Evolutionary conservation across 192 early-diverging fungal genomes (phyloP), one percentile per base, ranked within the genome.

Genomic region (Powellomyces hirtus): DNA sequence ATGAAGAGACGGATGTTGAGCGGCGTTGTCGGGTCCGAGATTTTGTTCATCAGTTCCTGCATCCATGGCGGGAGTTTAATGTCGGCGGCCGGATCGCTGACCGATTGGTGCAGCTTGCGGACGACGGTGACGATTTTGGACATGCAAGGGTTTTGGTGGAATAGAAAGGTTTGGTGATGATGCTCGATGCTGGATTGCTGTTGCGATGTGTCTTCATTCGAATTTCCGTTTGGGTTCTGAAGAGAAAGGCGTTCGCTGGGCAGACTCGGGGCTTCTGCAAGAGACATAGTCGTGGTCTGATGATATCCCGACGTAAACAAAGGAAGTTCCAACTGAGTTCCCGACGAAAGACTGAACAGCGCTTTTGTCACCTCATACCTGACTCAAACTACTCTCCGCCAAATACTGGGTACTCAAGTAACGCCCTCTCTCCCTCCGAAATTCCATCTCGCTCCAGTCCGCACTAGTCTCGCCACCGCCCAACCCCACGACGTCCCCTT

Each of bases 141-240:
- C 88, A 90, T 89, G 72, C 89, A 91, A 14, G 81, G 69, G 63
- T 91, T 88, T 24, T 49, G n/a, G 3, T 14, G n/a, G n/a, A n/a
- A n/a, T n/a, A n/a, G n/a, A n/a, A n/a, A n/a, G n/a, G n/a, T n/a
- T n/a, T n/a, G n/a, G n/a, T n/a, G n/a, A n/a, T n/a, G n/a, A n/a
- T n/a, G n/a, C n/a, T n/a, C n/a, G n/a, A n/a, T n/a, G n/a, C n/a
- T n/a, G n/a, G n/a, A n/a, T n/a, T n/a, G n/a, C n/a, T n/a, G n/a
- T n/a, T n/a, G n/a, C n/a, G n/a, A n/a, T n/a, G n/a, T n/a, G n/a
- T n/a, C n/a, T n/a, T n/a, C n/a, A n/a, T n/a, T n/a, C n/a, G n/a
- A n/a, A n/a, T n/a, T n/a, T n/a, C n/a, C n/a, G n/a, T n/a, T n/a
- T n/a, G n/a, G n/a, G n/a, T n/a, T n/a, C n/a, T n/a, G n/a, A n/a